These are phyloP conservation scores for Paramecium tetraurelia DNA, from an alignment of 73 alveolate species.

Conservation along the genomic window DNA sequence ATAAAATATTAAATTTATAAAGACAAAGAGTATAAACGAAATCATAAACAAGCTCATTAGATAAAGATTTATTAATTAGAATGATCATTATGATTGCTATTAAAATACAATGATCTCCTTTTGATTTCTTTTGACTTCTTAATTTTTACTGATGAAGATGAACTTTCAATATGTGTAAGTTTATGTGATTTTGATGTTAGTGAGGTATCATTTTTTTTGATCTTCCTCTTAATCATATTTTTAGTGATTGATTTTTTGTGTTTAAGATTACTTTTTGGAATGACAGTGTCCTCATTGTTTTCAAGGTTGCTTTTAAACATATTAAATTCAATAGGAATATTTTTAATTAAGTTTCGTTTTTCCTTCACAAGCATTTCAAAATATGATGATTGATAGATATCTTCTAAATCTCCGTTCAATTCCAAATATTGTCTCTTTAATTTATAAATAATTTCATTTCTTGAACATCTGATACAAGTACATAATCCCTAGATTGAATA, in stretches of 20 bases:
- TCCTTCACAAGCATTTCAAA: constrained; percentile 2
- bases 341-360: background rate
- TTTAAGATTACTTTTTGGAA: background rate
- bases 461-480: background rate
- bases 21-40: background rate
- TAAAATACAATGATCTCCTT: background rate
- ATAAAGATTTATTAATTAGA: background rate
- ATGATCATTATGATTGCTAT: background rate
- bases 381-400: background rate
- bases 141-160: background rate
- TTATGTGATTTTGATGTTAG: background rate
- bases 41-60: background rate
- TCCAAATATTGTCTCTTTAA: constrained; percentile 14
- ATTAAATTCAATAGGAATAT: background rate
- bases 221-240: background rate
- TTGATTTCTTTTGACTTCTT: background rate
- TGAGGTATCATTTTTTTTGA: background rate
- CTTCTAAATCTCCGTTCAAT: constrained; percentile 16
- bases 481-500: background rate
- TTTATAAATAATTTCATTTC: constrained; percentile 21
- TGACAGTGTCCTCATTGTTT: background rate
- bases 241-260: background rate
- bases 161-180: background rate
- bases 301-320: background rate
- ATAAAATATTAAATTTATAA: background rate